phyloP scores from a whole-genome alignment of 2,329 filamentous ascomycete species.

The Pleoardoris graminearum region DNA sequence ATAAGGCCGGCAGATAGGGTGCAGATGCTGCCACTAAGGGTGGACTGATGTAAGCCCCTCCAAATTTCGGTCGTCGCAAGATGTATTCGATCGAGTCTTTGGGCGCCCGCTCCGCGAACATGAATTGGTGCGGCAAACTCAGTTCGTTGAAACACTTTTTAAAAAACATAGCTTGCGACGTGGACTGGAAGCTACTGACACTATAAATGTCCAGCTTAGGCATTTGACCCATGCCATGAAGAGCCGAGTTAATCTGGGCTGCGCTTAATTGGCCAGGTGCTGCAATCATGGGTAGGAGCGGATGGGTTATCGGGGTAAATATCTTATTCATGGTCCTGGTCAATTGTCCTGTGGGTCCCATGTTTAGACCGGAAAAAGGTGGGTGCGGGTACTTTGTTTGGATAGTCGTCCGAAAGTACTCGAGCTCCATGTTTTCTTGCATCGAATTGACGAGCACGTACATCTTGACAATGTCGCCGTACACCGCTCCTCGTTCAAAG shows the following conservation, averaged over 20 bases:
- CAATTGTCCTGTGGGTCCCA: slow-evolving; percentile 83
- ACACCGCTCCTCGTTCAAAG: slow-evolving; percentile 71
- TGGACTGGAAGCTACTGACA: slow-evolving; percentile 73
- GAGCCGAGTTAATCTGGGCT: slow-evolving; percentile 78
- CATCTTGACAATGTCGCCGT: slow-evolving; percentile 89
- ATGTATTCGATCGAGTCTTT: slow-evolving; percentile 71
- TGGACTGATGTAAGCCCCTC: slow-evolving; percentile 79
- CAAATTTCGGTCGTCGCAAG: slow-evolving; percentile 74
- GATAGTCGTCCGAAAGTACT: slow-evolving; percentile 82
- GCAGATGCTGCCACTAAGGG: slow-evolving; percentile 60
- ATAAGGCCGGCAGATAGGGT: slow-evolving; percentile 66
- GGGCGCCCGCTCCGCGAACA: slow-evolving; percentile 71
- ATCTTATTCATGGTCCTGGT: slow-evolving; percentile 83
- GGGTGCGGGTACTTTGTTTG: slow-evolving; percentile 70
- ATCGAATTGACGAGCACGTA: slow-evolving; percentile 80
- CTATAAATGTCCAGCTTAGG: slow-evolving; percentile 80
- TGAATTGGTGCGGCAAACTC: slow-evolving; percentile 81
- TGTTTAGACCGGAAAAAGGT: slow-evolving; percentile 81
- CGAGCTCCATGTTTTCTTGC: slow-evolving; percentile 87
- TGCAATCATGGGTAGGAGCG: slow-evolving; percentile 78
- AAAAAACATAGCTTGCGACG: slow-evolving; percentile 80
- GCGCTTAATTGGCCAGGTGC: slow-evolving; percentile 85
- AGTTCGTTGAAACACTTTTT: slow-evolving; percentile 67
- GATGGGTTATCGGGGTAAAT: slow-evolving; percentile 86
- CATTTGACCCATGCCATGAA: slow-evolving; percentile 78